phyloP scores from a whole-genome alignment of 2,329 filamentous ascomycete species.

The Plectosphaerella sp. region DNA sequence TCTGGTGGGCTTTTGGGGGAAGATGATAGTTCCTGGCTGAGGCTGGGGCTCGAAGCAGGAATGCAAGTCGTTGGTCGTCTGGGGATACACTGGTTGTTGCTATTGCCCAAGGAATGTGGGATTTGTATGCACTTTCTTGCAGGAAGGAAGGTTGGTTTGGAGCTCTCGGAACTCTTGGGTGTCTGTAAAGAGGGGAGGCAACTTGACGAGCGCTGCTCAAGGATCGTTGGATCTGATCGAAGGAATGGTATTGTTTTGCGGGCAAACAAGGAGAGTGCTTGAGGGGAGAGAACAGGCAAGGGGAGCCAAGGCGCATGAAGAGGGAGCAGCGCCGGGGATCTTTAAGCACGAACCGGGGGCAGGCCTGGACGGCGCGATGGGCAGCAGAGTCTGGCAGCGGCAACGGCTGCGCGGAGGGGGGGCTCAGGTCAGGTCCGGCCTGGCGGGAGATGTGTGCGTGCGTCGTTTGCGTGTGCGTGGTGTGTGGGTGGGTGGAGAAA shows the following conservation, averaged over 20 bases:
- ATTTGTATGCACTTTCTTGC: conserved; percentile 1
- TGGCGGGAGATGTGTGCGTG: conserved; percentile 2
- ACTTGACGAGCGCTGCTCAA: conserved; percentile 12
- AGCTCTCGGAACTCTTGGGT: conserved; percentile 12
- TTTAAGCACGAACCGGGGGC: conserved; percentile 5
- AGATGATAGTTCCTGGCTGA: conserved; percentile 1
- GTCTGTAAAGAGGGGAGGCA: conserved; percentile 6
- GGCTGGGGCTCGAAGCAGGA: conserved; percentile 9
- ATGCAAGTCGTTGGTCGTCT: conserved; percentile 6
- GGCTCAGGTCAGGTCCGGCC: conserved; percentile 7
- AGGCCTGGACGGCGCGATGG: background rate
- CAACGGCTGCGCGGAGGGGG: background rate
- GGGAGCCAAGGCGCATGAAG: conserved; percentile 1
- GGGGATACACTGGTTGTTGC: background rate
- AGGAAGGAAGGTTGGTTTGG: conserved; percentile 6
- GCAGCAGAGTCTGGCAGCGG: background rate
- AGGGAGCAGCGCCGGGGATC: background rate
- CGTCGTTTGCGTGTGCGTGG: background rate
- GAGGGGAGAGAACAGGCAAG: conserved; percentile 6
- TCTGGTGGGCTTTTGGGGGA: background rate
- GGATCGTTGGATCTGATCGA: conserved; percentile 6
- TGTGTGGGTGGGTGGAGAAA: background rate
- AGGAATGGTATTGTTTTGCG: conserved; percentile 7
- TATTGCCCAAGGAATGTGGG: conserved; percentile 9
- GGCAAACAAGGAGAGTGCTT: conserved; percentile 11